Evolutionary conservation across 306 rosid genomes (phyloP), one percentile per base, ranked within the genome.

Genomic region (Rubus idaeus): DNA sequence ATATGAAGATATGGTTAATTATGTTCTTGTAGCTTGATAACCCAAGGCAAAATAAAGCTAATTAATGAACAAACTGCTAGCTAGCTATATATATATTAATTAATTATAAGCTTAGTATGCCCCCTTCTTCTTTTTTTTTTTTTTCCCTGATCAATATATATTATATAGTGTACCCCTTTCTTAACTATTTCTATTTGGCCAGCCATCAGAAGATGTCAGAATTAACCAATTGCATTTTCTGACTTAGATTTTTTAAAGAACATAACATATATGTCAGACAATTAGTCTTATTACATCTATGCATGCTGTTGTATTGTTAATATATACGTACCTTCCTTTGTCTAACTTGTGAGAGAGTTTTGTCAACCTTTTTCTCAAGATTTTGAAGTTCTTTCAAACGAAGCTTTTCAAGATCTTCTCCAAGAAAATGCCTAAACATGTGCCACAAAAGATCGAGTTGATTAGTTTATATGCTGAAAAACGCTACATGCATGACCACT

Each of bases 391-490:
- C 97, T 67, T 87, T 90, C 66, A 86, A 39, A 76, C 74, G 77
- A 63, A 91, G 94, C 42, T 80, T 51, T 50, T 87, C 92, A 62
- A 94, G 91, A 71, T 91, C 92, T 89, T 94, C 96, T 80, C 98
- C 98, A 40, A 65, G 84, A 68, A 84, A 78, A 60, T 91, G 87
- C 91, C 98, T 94, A 75, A 75, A 71, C 26, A 80, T 75, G 49
- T 42, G 5, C 10, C 23, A 52, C 37, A 23, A 63, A n/a, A 78
- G 23, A 30, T 30, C 35, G 35, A 76, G 39, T 40, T 65, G 6
- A 60, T 46, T 30, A 44, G n/a, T 58, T 5, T 18, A 37, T 11
- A 52, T 39, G 11, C 21, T 57, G 35, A 30, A 30, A 30, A 30
- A 30, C 2, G 35, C 2, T 30, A 30, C 35, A 0, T 23, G 26